Conservation (phyloP, 2,329 filamentous ascomycete species). For the Coniochaeta hoffmannii region DNA sequence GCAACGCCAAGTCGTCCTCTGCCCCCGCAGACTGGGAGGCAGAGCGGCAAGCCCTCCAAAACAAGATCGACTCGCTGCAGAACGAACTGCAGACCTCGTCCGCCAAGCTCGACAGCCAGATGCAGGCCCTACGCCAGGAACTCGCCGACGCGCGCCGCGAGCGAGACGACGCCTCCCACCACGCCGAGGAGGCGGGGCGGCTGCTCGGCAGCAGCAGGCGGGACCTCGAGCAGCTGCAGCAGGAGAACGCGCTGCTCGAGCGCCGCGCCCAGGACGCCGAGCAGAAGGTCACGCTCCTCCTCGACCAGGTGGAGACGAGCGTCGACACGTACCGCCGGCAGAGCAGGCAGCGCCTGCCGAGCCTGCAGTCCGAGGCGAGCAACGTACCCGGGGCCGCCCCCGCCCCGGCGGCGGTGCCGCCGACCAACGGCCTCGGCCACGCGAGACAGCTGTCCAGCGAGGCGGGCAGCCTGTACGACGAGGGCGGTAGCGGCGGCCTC, state of each 20-base stretch:
- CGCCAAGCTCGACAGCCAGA: conserved; percentile 61
- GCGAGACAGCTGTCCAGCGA: conserved; percentile 50
- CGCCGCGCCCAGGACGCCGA: conserved; percentile 83
- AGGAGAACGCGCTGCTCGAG: conserved; percentile 76
- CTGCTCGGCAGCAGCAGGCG: conserved; percentile 53
- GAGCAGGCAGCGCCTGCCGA: conserved; percentile 46
- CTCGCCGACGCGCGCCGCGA: conserved; percentile 58
- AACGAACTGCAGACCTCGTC: conserved; percentile 60
- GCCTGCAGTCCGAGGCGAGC: conserved; percentile 41
- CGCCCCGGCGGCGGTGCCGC: conserved; percentile 22
- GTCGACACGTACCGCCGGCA: conserved; percentile 91
- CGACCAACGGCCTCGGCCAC: conserved; percentile 35
- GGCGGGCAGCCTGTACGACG: conserved; percentile 53
- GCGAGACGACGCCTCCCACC: conserved; percentile 57
- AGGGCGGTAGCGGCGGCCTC: not conserved
- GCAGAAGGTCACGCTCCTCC: conserved; percentile 81
- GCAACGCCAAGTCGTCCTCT: conserved; percentile 27
- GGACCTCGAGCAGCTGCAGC: conserved; percentile 74
- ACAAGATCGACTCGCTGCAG: conserved; percentile 64
- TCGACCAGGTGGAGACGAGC: conserved; percentile 89
- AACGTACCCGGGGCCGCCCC: conserved; percentile 1
- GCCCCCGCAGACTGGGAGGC: conserved; percentile 61
- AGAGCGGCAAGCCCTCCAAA: conserved; percentile 61
- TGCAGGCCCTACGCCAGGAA: conserved; percentile 62
- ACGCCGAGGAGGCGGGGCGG: conserved; percentile 43